Conservation (phyloP, 352 stramenopile genomes). For the Albugo laibachii region DNA sequence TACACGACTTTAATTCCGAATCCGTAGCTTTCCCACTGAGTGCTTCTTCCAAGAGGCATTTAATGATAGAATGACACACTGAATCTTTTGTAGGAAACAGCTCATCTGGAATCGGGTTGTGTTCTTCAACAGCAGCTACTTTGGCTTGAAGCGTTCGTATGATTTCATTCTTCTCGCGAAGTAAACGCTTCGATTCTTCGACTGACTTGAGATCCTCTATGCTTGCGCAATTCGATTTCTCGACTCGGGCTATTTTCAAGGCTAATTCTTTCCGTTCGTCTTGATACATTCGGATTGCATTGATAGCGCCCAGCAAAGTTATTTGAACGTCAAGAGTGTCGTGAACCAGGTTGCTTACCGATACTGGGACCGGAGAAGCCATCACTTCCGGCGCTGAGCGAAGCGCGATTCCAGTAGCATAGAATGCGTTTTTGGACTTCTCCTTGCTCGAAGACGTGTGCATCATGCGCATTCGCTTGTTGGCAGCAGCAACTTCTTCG, state of each 20-base stretch:
- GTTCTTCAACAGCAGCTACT: constrained; percentile 21
- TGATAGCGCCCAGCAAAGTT: constrained; percentile 25
- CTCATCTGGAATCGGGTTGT: constrained; percentile 12
- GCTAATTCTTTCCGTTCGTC: constrained; percentile 30
- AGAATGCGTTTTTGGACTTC: constrained; percentile 9
- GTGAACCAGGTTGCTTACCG: constrained; percentile 10
- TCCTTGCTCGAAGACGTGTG: constrained; percentile 11
- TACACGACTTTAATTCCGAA: constrained; percentile 4
- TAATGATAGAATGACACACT: constrained; percentile 11
- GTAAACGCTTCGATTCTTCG: constrained; percentile 5
- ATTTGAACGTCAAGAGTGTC: constrained; percentile 22
- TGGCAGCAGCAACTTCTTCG: constrained; percentile 19
- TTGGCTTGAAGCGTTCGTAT: constrained; percentile 48
- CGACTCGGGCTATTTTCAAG: constrained; percentile 2
- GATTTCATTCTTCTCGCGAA: constrained; percentile 27
- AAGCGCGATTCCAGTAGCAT: background rate
- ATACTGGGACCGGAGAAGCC: background rate
- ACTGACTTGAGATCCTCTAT: constrained; percentile 5
- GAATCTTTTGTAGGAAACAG: constrained; percentile 14
- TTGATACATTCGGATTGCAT: constrained; percentile 24
- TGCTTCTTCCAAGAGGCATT: constrained; percentile 6
- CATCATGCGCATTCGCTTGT: constrained; percentile 23
- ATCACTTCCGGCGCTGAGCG: constrained; percentile 8
- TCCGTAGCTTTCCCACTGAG: constrained; percentile 11
- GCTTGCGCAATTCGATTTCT: constrained; percentile 6